Conservation (phyloP, 148 eudicot species). For the Dysphania ambrosioides region DNA sequence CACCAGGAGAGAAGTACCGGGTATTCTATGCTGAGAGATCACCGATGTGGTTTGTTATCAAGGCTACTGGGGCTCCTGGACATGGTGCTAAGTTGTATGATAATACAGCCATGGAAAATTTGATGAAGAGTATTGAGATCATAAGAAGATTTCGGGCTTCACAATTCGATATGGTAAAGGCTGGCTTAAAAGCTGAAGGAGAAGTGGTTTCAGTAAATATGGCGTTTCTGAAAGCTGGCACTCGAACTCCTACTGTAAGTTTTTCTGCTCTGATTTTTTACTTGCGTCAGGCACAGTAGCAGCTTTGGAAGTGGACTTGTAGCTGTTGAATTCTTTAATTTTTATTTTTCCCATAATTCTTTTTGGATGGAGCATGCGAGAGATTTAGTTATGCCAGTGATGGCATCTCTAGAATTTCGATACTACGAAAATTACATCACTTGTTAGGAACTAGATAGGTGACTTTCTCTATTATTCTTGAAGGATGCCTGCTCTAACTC, state of each 20-base stretch:
- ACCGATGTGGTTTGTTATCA: slow-evolving; percentile 89
- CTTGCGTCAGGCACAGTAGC: not conserved
- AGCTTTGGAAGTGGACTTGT: not conserved
- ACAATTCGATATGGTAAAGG: slow-evolving; percentile 89
- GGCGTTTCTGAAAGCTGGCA: slow-evolving; percentile 92
- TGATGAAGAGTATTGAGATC: slow-evolving; percentile 86
- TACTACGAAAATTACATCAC: not conserved
- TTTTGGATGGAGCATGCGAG: not conserved
- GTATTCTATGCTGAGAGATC: slow-evolving; percentile 77
- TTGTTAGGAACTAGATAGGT: not conserved
- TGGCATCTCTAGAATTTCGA: not conserved
- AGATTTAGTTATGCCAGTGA: not conserved
- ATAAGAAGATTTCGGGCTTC: slow-evolving; percentile 77
- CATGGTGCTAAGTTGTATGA: slow-evolving; percentile 96
- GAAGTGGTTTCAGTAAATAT: slow-evolving; percentile 89
- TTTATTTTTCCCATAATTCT: not conserved
- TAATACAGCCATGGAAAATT: slow-evolving; percentile 88
- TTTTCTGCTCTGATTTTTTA: slow-evolving; percentile 14
- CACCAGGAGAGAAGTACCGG: slow-evolving; percentile 67
- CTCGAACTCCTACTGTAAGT: slow-evolving; percentile 83
- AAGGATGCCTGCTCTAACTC: not conserved
- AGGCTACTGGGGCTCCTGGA: slow-evolving; percentile 89
- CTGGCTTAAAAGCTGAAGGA: slow-evolving; percentile 80
- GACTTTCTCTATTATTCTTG: not conserved
- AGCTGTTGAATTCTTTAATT: no score